Evolutionary conservation across 768 basidiomycete species (phyloP).

Genomic region (Rhodocollybia butyracea): DNA sequence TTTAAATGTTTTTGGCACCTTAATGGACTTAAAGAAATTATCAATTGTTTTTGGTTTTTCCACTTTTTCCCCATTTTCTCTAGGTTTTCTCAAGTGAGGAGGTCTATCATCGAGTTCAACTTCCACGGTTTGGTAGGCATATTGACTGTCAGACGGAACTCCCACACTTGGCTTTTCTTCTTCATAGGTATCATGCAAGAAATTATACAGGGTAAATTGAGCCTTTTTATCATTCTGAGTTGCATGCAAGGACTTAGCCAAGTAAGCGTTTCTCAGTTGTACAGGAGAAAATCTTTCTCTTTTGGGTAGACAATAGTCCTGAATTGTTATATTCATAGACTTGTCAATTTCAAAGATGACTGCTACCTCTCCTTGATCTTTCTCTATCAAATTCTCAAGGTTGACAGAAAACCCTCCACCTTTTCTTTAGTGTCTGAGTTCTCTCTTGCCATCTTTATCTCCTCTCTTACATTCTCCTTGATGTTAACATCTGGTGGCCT

Average conservation of each 20-base stretch:
- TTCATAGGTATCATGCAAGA: too few species aligned
- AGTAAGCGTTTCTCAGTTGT: constrained; percentile 1
- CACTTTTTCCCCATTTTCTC: too few species aligned
- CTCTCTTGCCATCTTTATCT: not conserved
- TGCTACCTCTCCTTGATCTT: constrained; percentile 9
- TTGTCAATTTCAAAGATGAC: not conserved
- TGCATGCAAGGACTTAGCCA: not conserved
- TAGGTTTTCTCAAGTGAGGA: too few species aligned
- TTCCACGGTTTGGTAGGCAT: too few species aligned
- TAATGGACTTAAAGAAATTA: too few species aligned
- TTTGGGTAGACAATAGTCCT: not conserved
- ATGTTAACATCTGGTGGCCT: too few species aligned
- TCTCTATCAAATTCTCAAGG: constrained; percentile 5
- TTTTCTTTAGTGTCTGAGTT: not conserved
- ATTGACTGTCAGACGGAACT: too few species aligned
- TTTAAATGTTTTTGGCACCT: too few species aligned
- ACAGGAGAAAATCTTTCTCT: not conserved
- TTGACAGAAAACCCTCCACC: constrained; percentile 3
- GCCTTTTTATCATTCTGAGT: not conserved
- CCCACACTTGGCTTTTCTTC: too few species aligned
- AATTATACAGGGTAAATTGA: too few species aligned
- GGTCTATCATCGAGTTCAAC: too few species aligned
- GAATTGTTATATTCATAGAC: not conserved
- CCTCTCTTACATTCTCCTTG: not conserved
- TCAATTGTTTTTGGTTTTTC: too few species aligned